Base-by-base conservation (phyloP, 2,329 filamentous ascomycete genomes). In the Colletotrichum lindemuthianum region DNA sequence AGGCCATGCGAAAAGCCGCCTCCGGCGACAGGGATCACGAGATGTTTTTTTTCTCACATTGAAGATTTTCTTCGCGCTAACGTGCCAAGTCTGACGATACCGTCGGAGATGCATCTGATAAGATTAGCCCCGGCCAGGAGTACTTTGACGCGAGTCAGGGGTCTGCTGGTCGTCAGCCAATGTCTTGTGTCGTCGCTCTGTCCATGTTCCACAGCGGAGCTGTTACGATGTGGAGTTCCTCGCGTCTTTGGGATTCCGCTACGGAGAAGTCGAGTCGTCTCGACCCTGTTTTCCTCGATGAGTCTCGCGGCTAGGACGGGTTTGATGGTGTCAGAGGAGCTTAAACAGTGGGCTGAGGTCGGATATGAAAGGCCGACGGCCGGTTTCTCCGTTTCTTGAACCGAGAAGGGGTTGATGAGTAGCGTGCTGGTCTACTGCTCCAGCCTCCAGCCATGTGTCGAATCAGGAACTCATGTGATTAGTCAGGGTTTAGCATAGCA, bases 41-140 rank as follows among this genome's bases (percentile, higher is more conserved):
- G 32, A 39, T 45, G 41, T 24, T 39, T 32, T 60, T 60, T 54
- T 48, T 16, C 37, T 49, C 39, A 41, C 36, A 33, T 34, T 41
- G 39, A 45, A 61, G 43, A 37, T 24, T 51, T 61, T 65, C 44
- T 34, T 16, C 7, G 34, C 43, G 33, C 50, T 56, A 61, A 58
- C 33, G 51, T 45, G 63, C 58, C 63, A 63, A 61, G 63, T 11
- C 6, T 43, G 12, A 43, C 37, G 51, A 61, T 55, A 36, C 24
- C 12, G 37, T 57, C 39, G 34, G 51, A 61, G 51, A 39, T 51
- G 41, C 63, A 65, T 65, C 63, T 65, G 63, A 65, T 65, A 65
- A 65, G 63, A 65, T 63, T 56, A 60, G 43, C 37, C 24, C 24
- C 32, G 45, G 58, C n/a, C 47, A 24, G 10, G 8, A 47, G 24